Percentiles rank a stretch among this genome's conserved stretches.
Evolutionary conservation across 345 rosid species (phyloP).

Genomic region (Populus simonii): DNA sequence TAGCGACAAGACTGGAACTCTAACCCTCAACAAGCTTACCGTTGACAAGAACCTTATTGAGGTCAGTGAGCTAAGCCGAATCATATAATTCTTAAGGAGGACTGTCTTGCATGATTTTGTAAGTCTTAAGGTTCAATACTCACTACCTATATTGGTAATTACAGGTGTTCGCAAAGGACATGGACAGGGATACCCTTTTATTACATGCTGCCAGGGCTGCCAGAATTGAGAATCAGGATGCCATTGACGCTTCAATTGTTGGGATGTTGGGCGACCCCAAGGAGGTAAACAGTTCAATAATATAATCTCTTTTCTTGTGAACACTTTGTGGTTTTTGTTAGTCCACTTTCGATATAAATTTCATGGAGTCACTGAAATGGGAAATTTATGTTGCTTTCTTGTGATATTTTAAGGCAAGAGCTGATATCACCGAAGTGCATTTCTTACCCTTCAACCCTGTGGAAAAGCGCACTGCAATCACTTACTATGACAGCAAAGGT

Average conservation of each 20-base stretch:
- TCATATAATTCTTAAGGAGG: neutral
- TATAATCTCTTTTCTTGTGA: neutral
- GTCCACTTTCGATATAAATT: neutral
- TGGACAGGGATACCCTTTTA: constrained; percentile 53
- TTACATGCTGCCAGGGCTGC: constrained; percentile 85
- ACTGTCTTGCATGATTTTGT: neutral
- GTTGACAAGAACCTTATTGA: constrained; percentile 79
- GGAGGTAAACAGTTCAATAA: constrained; percentile 38
- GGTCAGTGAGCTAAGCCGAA: constrained; percentile 36
- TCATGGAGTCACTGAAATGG: neutral
- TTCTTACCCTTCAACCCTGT: constrained; percentile 95
- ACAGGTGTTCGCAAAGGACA: constrained; percentile 50
- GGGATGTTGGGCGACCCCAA: constrained; percentile 79
- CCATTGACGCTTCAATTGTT: constrained; percentile 91
- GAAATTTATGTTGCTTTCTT: neutral
- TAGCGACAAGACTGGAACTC: constrained; percentile 94
- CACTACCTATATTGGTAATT: constrained; percentile 4
- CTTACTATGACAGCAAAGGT: constrained; percentile 62
- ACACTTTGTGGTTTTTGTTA: neutral
- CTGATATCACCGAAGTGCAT: constrained; percentile 79
- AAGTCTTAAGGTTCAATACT: neutral
- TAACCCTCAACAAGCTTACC: constrained; percentile 91
- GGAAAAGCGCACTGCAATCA: constrained; percentile 90
- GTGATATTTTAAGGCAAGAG: constrained; percentile 57
- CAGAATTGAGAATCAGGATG: constrained; percentile 89